Percentiles rank a stretch among this genome's conserved stretches.
phyloP scores from a whole-genome alignment of 768 basidiomycete genomes.

The Naganishia randhawae region DNA sequence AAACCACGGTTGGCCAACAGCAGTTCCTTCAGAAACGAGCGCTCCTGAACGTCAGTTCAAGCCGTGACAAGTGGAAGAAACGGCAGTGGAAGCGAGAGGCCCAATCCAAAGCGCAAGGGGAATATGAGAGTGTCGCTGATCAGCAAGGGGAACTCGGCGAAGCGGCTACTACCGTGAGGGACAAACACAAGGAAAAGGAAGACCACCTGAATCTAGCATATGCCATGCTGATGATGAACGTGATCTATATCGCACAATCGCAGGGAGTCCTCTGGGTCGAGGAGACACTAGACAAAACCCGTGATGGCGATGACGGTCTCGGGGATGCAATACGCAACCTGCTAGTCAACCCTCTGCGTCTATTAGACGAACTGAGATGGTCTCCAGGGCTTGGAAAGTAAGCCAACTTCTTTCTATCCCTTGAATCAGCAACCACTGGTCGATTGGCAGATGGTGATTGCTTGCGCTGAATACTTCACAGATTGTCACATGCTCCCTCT shows the following conservation, averaged over 20 bases:
- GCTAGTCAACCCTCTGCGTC: constrained; percentile 19
- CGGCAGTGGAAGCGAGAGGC: constrained; percentile 5
- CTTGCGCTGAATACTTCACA: not conserved
- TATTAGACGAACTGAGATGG: not conserved
- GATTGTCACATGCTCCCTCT: not conserved
- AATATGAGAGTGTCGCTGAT: no score
- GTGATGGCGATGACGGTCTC: not conserved
- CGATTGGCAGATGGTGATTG: not conserved
- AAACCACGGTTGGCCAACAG: not conserved
- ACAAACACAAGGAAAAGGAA: constrained; percentile 28
- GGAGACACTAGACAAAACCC: not conserved
- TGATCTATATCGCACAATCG: constrained; percentile 19
- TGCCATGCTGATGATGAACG: constrained; percentile 23
- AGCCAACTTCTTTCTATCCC: not conserved
- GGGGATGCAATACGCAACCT: not conserved
- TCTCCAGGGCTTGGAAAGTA: constrained; percentile 20
- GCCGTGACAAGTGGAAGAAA: constrained; percentile 26
- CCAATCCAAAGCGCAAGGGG: not conserved
- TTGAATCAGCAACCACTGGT: not conserved
- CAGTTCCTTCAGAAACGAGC: constrained; percentile 3
- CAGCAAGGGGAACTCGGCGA: not conserved
- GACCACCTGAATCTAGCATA: constrained; percentile 26
- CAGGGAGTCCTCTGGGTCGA: constrained; percentile 20
- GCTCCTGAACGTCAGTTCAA: constrained; percentile 19
- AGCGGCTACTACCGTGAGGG: not conserved